Percentiles rank a stretch among this genome's conserved stretches.
Conservation (phyloP, 306 rosid genomes). For the Dryas drummondii region DNA sequence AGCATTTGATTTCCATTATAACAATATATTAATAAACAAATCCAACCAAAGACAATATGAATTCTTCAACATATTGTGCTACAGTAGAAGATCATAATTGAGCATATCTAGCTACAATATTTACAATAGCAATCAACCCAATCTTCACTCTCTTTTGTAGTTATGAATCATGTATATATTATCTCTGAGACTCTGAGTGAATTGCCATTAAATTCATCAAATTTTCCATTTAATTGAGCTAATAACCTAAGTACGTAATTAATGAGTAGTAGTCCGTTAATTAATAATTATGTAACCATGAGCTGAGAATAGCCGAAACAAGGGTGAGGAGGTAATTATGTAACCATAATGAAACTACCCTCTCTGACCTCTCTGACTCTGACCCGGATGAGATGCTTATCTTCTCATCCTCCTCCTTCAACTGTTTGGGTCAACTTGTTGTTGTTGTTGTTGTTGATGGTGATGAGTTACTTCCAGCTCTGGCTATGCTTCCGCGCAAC, state of each 20-base stretch:
- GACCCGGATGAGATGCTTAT: too few relatives aligned
- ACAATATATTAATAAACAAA: constrained; percentile 18
- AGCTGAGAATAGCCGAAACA: constrained; percentile 37
- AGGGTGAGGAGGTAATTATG: constrained; percentile 35
- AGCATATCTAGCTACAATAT: neutral
- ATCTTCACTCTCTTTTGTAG: neutral
- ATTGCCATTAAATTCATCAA: too few relatives aligned
- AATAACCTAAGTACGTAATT: neutral
- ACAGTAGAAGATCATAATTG: constrained; percentile 1
- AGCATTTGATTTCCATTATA: neutral
- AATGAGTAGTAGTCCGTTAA: too few relatives aligned
- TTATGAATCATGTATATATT: too few relatives aligned
- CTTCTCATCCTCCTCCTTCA: too few relatives aligned
- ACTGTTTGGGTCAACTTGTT: too few relatives aligned
- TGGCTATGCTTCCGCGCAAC: too few relatives aligned
- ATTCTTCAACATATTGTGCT: constrained; percentile 2
- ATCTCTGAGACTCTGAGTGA: too few relatives aligned
- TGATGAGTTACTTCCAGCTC: too few relatives aligned
- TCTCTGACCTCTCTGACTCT: too few relatives aligned
- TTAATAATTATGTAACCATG: constrained; percentile 13
- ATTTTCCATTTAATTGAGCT: neutral
- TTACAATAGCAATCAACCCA: neutral
- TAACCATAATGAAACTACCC: too few relatives aligned
- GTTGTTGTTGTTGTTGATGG: too few relatives aligned
- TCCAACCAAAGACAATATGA: neutral